Conservation (phyloP, 768 basidiomycete genomes). For the Hericium coralloides region DNA sequence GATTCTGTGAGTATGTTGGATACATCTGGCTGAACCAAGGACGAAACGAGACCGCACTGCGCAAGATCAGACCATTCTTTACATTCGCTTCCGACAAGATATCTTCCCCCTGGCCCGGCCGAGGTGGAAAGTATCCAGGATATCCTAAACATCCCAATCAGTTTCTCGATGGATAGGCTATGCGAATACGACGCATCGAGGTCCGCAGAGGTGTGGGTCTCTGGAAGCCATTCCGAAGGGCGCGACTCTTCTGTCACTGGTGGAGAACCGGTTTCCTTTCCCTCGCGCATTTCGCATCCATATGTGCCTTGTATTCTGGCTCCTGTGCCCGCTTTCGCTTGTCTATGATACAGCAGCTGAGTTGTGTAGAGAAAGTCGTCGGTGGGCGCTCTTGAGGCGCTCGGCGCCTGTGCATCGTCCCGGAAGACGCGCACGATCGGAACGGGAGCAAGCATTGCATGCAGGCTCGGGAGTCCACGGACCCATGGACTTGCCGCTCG, state of each 20-base stretch:
- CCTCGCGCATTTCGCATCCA: too few species aligned
- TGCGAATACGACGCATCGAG: constrained; percentile 39
- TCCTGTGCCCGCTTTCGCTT: too few species aligned
- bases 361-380: too few species aligned
- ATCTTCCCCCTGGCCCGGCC: constrained; percentile 69
- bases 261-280: constrained; percentile 12
- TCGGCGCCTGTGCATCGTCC: too few species aligned
- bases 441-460: too few species aligned
- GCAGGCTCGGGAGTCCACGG: too few species aligned
- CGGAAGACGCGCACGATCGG: too few species aligned
- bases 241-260: constrained; percentile 53
- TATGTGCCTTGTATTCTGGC: too few species aligned
- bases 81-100: constrained; percentile 54
- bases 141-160: constrained; percentile 40
- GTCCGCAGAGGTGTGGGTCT: constrained; percentile 56
- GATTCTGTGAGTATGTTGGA: background rate
- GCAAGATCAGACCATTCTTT: constrained; percentile 52
- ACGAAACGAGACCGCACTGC: constrained; percentile 50
- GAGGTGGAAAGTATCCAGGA: constrained; percentile 68
- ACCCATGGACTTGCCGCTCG: too few species aligned
- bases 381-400: too few species aligned
- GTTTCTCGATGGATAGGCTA: background rate
- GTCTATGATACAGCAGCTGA: too few species aligned
- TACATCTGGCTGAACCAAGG: background rate
- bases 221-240: constrained; percentile 70